Base-by-base conservation (phyloP, 2,329 filamentous ascomycete genomes). In the Hymenoscyphus occultus region DNA sequence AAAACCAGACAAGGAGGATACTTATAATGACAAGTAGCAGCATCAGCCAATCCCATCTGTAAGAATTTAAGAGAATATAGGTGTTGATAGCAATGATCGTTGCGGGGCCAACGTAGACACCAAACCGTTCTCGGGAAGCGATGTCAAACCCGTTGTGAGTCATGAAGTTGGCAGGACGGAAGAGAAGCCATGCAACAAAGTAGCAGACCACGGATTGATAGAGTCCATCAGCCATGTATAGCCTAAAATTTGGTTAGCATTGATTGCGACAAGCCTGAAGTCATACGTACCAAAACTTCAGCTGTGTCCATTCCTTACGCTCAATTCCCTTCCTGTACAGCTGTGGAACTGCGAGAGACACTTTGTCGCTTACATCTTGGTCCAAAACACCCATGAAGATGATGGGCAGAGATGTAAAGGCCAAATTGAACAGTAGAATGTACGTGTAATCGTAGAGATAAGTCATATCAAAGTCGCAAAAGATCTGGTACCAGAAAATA, bases 371-470 rank as follows among this genome's bases (percentile, higher is more conserved):
- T 58, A 99, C 94, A 76, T 99, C 95, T 79, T 99, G 95, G 74
- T 99, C 95, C 68, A 99, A 84, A 54, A 99, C 91, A 78, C 95
- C 95, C 87, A 98, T 96, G 71, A 99, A 86, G 71, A 95, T 93
- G 67, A 98, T 91, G 2, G 95, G 93, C 22, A 99, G 79, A 16
- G 95, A 99, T 5, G 95, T 99, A 78, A 99, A 99, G 65, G 93
- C 91, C 76, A 99, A 82, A 80, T 98, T 98, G 84, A 96, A 97
- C 76, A 98, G 85, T 68, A 98, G 84, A 73, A 99, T 97, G 79
- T 98, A 99, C 48, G 92, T 96, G 81, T 97, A 97, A 78, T 99
- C 95, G 80, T 96, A 97, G 62, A 97, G 87, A 76, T 97, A 98
- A 57, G 94, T 94, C 77, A 94, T 93, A 80, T 99, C 95, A 77